Evolutionary conservation across 768 basidiomycete species (phyloP), one percentile per base, ranked within the genome.

Genomic region (Daedalea quercina): DNA sequence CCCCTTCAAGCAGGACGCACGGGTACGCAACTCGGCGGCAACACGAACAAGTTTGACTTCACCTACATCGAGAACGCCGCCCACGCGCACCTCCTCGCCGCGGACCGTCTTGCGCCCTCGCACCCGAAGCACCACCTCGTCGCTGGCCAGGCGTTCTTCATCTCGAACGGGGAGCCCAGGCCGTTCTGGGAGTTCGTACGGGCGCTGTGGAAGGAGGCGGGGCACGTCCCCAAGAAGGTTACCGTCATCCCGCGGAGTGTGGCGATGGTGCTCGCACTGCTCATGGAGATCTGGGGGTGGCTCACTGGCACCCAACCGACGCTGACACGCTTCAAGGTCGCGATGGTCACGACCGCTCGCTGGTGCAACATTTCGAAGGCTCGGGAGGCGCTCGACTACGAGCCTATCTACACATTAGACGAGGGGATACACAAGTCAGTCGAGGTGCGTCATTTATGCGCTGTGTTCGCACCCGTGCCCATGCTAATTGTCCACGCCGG

Each of bases 21-120:
- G 28, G 65, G 67, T 26, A 70, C 72, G 61, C 76, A 80, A 56
- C 71, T 83, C 49, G 80, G 46, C 15, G 19, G 33, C 46, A 47
- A 47, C 46, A 26, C 9, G 26, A 47, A 47, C 46, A 64, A 80
- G 26, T 75, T 72, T 51, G 81, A 82, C 64, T 78, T 73, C 65
- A 77, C 77, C 11, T 81, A 81, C 66, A 77, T 79, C 54, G 76
- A 71, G 53, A 84, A 82, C 62, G 75, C 78, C 49, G 81, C 78
- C 2, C 70, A 80, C 54, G 80, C 78, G 2, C 80, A 82, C 62
- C 54, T 82, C 24, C 70, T 81, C 48, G 78, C 79, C 8, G 70
- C 71, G 22, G 78, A 78, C 59, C 71, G 72, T 52, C 69, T 80
- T 40, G 50, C 54, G 11, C 66, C 70, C 44, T 56, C 24, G 68